Conservation (phyloP, 129 eudicot species). For the Escallonia herrerae region DNA sequence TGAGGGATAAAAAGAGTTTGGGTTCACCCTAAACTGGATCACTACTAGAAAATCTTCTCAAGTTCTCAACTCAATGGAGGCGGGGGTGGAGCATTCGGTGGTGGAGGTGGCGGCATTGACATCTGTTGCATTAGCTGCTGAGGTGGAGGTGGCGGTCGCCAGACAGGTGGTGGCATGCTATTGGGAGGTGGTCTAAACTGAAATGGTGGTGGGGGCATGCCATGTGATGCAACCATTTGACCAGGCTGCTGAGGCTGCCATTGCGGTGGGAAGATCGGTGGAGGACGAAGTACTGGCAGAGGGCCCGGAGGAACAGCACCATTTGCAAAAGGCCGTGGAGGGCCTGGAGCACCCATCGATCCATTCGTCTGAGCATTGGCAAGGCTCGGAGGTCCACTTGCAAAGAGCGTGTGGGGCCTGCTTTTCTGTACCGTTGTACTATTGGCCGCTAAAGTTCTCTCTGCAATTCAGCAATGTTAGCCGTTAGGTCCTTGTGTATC, state of each 20-base stretch:
- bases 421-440: slow-evolving; percentile 70
- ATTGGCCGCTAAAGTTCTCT: slow-evolving; percentile 85
- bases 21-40: background rate
- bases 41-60: background rate
- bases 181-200: slow-evolving; percentile 37
- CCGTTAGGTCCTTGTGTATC: too few relatives aligned
- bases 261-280: slow-evolving; percentile 37
- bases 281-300: slow-evolving; percentile 56
- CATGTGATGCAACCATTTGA: slow-evolving; percentile 41
- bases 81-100: slow-evolving; percentile 34
- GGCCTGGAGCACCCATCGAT: slow-evolving; percentile 33
- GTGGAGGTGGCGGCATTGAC: slow-evolving; percentile 62
- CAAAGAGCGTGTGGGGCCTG: slow-evolving; percentile 96
- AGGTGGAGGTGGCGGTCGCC: slow-evolving; percentile 67
- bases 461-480: slow-evolving; percentile 26
- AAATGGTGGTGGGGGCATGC: slow-evolving; percentile 54
- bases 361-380: slow-evolving; percentile 58
- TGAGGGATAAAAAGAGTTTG: background rate
- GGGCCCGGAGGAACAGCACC: slow-evolving; percentile 59
- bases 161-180: slow-evolving; percentile 40
- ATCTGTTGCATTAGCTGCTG: slow-evolving; percentile 76
- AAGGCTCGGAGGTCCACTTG: slow-evolving; percentile 91
- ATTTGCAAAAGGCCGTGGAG: slow-evolving; percentile 69
- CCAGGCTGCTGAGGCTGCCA: slow-evolving; percentile 40
- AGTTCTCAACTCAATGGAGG: slow-evolving; percentile 34